phyloP scores from a whole-genome alignment of 768 basidiomycete species.

The Roridomyces roridus region DNA sequence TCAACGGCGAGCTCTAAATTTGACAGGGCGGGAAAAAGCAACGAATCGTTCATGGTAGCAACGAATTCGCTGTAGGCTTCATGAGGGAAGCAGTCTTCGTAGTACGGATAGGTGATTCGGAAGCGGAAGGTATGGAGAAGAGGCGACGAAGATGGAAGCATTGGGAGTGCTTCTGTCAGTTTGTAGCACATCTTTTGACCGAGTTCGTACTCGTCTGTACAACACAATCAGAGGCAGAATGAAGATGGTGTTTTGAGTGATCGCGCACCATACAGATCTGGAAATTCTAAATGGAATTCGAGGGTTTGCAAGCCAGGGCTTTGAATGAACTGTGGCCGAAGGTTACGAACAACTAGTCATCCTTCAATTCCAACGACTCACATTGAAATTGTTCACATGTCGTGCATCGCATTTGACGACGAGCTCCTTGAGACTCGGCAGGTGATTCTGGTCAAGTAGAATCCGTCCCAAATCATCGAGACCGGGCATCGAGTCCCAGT shows the following conservation, averaged over 20 bases:
- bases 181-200: not conserved
- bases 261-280: too few relatives aligned
- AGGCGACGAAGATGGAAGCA: not conserved
- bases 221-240: not conserved
- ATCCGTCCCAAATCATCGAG: conserved; percentile 3
- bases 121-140: conserved; percentile 1
- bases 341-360: not conserved
- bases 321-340: not conserved
- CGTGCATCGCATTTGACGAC: not conserved
- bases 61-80: not conserved
- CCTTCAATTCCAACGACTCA: not conserved
- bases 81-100: not conserved
- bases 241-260: not conserved
- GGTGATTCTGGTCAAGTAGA: not conserved
- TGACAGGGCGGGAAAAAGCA: not conserved
- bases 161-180: conserved; percentile 1
- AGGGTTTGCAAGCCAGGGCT: not conserved
- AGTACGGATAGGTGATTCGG: not conserved
- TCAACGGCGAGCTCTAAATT: not conserved
- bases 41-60: not conserved
- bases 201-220: not conserved
- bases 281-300: not conserved
- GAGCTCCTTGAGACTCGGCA: conserved; percentile 8
- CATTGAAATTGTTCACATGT: not conserved
- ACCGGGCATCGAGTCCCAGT: conserved; percentile 1